Percentiles rank a stretch among this genome's conserved stretches.
Conservation (phyloP, 2,329 filamentous ascomycete genomes). For the Alternaria conjuncta region DNA sequence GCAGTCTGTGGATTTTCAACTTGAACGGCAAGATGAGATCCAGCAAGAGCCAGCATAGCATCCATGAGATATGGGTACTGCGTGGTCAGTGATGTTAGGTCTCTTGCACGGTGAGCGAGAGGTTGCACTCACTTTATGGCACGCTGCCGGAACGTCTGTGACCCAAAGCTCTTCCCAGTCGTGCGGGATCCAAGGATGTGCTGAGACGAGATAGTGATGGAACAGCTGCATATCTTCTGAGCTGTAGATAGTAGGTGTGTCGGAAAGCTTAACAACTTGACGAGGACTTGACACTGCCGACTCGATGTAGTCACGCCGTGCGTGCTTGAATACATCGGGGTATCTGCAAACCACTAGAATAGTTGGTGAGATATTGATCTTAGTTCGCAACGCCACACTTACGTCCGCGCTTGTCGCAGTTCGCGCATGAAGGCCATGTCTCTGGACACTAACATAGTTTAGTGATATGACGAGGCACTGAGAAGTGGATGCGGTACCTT, state of each 20-base stretch:
- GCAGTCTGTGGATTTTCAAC: constrained; percentile 11
- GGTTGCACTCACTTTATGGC: constrained; percentile 19
- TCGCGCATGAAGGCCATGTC: constrained; percentile 47
- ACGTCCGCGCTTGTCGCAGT: constrained; percentile 44
- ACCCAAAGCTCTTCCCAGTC: constrained; percentile 21
- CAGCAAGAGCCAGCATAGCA: constrained; percentile 31
- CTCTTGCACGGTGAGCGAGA: neutral
- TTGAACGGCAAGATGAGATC: constrained; percentile 28
- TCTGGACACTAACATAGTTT: constrained; percentile 42
- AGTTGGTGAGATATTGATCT: neutral
- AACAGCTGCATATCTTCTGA: constrained; percentile 60
- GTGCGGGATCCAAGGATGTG: constrained; percentile 36
- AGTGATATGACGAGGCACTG: neutral
- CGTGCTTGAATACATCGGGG: constrained; percentile 27
- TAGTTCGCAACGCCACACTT: neutral
- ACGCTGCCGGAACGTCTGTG: constrained; percentile 20
- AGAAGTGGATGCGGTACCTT: constrained; percentile 58
- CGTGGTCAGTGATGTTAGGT: neutral
- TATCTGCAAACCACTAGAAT: constrained; percentile 38
- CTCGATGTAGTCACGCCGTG: constrained; percentile 18
- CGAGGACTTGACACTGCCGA: constrained; percentile 17
- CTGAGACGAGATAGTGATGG: constrained; percentile 59
- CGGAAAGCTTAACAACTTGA: constrained; percentile 21
- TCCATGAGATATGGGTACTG: constrained; percentile 36
- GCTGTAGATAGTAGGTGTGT: constrained; percentile 42